Evolutionary conservation across 164 flowering plant genomes (phyloP), one percentile per base, ranked within the genome.

Genomic region (Paratinospora sagittata): DNA sequence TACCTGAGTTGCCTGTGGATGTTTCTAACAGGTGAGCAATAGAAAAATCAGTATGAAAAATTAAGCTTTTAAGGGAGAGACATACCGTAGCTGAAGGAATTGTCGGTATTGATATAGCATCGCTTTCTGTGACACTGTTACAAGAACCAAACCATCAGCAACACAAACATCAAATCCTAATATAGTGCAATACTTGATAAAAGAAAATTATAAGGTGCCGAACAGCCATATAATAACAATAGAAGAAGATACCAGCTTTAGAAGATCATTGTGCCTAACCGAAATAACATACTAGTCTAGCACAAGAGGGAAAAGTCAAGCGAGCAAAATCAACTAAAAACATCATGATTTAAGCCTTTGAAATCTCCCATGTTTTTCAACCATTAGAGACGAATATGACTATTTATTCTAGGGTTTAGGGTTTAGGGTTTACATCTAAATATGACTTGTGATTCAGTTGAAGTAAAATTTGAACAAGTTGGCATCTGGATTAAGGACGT

Each of bases 11-110:
- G 3, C 39, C 70, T 68, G 23, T 49, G 45, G 21, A 41, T 27
- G 45, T 43, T 10, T 26, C 64, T 24, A 3, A 43, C 11, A 2
- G 4, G n/a, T 3, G 27, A 6, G 14, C 27, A 43, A 27, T 17
- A 13, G 24, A 26, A 27, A 33, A 67, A 43, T 43, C 2, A 43
- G 10, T 23, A 9, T 23, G 64, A 61, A 67, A 24, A 19, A n/a
- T 9, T 8, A 3, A 16, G 10, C 24, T 55, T n/a, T 55, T 1
- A 55, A 55, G 24, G 61, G 61, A 55, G 61, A 55, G 61, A 55
- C 61, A n/a, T 67, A 67, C 69, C 69, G 10, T 49, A 43, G 23
- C 33, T 3, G n/a, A 27, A 41, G 69, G 57, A 43, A 23, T 19
- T 19, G n/a, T 10, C 21, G 7, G 34, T 12, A 43, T 43, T 21